phyloP scores from a whole-genome alignment of 2,329 filamentous ascomycete species.

The Fusarium haematococcum region DNA sequence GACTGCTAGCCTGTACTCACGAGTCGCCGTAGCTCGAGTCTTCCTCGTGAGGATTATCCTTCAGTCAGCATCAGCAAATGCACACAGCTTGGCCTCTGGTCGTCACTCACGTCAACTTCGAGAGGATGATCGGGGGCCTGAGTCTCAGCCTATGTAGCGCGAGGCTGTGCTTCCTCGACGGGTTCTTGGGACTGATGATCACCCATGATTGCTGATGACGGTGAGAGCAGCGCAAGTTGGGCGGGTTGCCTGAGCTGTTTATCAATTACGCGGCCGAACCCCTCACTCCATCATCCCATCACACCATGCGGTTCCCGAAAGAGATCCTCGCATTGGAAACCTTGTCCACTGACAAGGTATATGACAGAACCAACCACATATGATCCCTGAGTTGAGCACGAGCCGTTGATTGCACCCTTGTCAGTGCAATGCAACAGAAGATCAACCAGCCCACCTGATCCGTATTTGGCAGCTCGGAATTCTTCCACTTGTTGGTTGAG shows the following conservation, averaged over 20 bases:
- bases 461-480: neutral
- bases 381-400: neutral
- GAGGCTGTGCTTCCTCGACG: neutral
- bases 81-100: too few relatives aligned
- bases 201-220: neutral
- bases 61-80: neutral
- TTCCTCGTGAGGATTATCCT: neutral
- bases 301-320: neutral
- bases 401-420: neutral
- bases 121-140: neutral
- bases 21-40: neutral
- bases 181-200: neutral
- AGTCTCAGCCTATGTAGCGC: neutral
- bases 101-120: neutral
- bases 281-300: neutral
- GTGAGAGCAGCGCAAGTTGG: neutral
- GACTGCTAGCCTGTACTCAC: neutral
- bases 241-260: neutral
- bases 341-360: neutral
- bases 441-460: neutral
- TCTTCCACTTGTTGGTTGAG: neutral
- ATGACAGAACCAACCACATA: neutral
- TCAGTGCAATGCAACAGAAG: neutral
- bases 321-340: neutral
- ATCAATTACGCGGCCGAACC: neutral